Evolutionary conservation across 2,329 filamentous ascomycete species (phyloP).

Genomic region (Cercospora sp.): DNA sequence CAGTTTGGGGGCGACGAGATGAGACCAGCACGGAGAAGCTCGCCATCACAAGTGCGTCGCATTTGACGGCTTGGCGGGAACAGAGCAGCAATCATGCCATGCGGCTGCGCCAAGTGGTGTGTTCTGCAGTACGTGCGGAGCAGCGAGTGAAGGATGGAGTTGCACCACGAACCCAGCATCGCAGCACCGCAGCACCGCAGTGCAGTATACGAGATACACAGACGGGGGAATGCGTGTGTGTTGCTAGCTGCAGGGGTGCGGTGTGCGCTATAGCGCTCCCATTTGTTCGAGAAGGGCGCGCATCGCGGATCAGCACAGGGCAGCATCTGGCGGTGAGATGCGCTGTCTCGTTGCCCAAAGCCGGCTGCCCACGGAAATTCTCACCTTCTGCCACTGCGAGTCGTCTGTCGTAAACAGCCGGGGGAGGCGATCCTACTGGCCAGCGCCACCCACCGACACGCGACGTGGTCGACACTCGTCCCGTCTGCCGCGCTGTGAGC

Average conservation of each 20-base stretch:
- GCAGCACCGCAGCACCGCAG: not conserved
- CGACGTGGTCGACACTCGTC: conserved; percentile 1
- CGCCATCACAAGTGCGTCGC: not conserved
- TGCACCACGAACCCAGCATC: not conserved
- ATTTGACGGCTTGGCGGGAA: not conserved
- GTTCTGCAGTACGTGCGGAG: too few relatives aligned
- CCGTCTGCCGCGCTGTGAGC: conserved; percentile 18
- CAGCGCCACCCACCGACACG: not conserved
- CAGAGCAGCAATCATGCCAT: not conserved
- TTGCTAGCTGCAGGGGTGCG: conserved; percentile 3
- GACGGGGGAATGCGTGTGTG: not conserved
- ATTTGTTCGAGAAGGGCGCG: not conserved
- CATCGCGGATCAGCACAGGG: conserved; percentile 6
- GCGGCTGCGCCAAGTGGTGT: not conserved
- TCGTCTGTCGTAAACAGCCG: not conserved
- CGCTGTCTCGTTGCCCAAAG: conserved; percentile 6
- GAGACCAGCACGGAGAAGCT: conserved; percentile 7
- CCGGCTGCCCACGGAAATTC: conserved; percentile 2
- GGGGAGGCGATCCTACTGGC: not conserved
- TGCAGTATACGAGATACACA: not conserved
- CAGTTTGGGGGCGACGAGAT: not conserved
- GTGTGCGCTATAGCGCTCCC: not conserved
- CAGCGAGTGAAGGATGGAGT: not conserved
- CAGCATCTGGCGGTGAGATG: conserved; percentile 13
- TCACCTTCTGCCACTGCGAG: not conserved